Percentiles rank a stretch among this genome's conserved stretches.
Evolutionary conservation across 2,329 filamentous ascomycete species (phyloP).

Genomic region (Paracoccidioides brasiliensis): DNA sequence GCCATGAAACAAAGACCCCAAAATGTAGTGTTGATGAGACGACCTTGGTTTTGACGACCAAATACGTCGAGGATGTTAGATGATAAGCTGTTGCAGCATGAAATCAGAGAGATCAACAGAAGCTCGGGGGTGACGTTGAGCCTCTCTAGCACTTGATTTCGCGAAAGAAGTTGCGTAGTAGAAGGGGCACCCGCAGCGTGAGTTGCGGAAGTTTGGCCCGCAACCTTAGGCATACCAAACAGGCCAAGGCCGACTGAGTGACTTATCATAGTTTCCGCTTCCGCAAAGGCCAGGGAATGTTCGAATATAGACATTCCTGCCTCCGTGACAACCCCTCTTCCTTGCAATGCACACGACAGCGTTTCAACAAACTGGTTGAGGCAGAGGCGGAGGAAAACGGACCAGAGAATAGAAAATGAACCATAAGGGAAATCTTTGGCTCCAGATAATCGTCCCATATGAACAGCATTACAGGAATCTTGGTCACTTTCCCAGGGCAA

Average conservation of each 20-base stretch:
- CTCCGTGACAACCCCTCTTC: constrained; percentile 64
- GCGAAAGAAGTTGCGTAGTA: constrained; percentile 26
- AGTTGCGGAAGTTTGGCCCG: constrained; percentile 34
- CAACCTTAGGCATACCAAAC: constrained; percentile 40
- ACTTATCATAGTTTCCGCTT: constrained; percentile 78
- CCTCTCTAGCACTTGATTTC: constrained; percentile 52
- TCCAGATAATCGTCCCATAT: constrained; percentile 50
- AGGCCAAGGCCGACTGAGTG: constrained; percentile 62
- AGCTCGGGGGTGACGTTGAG: constrained; percentile 87
- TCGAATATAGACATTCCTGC: constrained; percentile 96
- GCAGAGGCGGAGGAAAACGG: constrained; percentile 40
- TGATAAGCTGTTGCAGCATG: constrained; percentile 72
- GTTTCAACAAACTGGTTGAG: constrained; percentile 81
- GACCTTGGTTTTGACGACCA: constrained; percentile 62
- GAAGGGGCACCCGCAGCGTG: constrained; percentile 19
- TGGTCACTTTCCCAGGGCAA: constrained; percentile 62
- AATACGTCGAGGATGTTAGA: constrained; percentile 74
- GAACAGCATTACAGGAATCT: constrained; percentile 59
- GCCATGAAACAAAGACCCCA: constrained; percentile 87
- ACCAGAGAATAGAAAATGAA: constrained; percentile 56
- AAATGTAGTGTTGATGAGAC: constrained; percentile 75
- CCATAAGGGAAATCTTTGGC: constrained; percentile 50
- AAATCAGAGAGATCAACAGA: constrained; percentile 74
- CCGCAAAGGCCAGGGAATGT: constrained; percentile 87
- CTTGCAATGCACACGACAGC: constrained; percentile 74